phyloP scores from a whole-genome alignment of 2,329 filamentous ascomycete genomes.

The Neonectria magnoliae region DNA sequence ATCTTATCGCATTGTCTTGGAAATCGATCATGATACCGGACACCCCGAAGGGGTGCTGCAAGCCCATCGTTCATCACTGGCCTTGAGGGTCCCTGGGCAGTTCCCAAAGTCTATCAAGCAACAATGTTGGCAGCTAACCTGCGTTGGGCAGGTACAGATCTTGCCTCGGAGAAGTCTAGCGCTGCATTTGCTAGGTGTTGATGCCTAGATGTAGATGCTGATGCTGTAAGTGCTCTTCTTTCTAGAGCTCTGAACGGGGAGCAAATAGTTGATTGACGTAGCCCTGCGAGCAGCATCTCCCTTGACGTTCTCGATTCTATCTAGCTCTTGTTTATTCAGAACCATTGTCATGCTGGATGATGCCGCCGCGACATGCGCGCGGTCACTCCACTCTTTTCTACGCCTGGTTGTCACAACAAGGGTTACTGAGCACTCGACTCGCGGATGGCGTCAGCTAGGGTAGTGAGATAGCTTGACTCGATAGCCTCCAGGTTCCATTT shows the following conservation, averaged over 20 bases:
- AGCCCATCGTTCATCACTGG: neutral
- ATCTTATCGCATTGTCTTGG: constrained; percentile 10
- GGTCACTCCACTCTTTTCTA: constrained; percentile 9
- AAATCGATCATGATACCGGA: constrained; percentile 15
- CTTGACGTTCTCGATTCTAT: constrained; percentile 1
- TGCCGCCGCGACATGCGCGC: neutral
- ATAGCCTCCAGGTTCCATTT: neutral
- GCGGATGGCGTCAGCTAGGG: neutral
- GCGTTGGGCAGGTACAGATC: constrained; percentile 17
- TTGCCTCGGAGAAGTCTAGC: neutral
- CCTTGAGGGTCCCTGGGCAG: neutral
- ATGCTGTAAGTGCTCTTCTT: neutral
- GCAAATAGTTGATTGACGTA: constrained; percentile 5
- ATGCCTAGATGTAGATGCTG: neutral
- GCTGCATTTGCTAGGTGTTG: neutral
- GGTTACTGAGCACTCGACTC: neutral
- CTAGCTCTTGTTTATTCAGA: neutral
- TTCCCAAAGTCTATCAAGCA: neutral
- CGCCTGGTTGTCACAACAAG: neutral
- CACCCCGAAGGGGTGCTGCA: constrained; percentile 14
- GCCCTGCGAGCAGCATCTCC: constrained; percentile 8
- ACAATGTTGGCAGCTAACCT: constrained; percentile 10
- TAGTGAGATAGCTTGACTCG: neutral
- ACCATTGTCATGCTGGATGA: constrained; percentile 3
- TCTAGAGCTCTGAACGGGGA: neutral